These are phyloP conservation scores for Solanum megistacrolobum DNA, from an alignment of 257 asterid species.

Conservation along the genomic window DNA sequence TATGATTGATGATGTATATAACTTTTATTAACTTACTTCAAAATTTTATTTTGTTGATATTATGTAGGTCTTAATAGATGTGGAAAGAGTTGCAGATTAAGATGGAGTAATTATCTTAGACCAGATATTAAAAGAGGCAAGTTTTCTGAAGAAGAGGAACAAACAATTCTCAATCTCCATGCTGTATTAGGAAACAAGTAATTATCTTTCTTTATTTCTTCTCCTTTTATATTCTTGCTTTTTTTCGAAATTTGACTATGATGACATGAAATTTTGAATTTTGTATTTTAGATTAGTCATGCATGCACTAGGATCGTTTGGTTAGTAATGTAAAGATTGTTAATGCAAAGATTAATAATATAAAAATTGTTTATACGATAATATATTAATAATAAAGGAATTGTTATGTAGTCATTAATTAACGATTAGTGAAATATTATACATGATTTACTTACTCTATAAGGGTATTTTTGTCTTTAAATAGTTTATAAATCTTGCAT, in stretches of 20 bases:
- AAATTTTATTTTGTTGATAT: neutral
- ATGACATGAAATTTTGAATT: neutral
- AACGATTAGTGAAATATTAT: neutral
- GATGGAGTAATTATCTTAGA: slow-evolving; percentile 3
- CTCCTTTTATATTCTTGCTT: neutral
- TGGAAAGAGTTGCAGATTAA: slow-evolving; percentile 35
- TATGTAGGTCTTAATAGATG: slow-evolving; percentile 48
- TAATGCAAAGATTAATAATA: too few relatives aligned
- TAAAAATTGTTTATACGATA: too few relatives aligned
- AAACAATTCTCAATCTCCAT: slow-evolving; percentile 59
- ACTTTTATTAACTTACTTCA: neutral
- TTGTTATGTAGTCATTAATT: neutral
- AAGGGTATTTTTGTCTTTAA: neutral
- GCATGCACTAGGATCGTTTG: neutral
- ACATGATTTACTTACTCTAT: neutral
- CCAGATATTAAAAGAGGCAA: slow-evolving; percentile 14
- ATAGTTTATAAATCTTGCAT: neutral
- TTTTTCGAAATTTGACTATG: neutral
- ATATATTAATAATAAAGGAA: neutral
- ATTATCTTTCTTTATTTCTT: neutral
- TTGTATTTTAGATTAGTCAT: neutral
- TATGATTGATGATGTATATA: neutral
- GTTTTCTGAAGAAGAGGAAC: slow-evolving; percentile 57
- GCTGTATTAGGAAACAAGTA: slow-evolving; percentile 64
- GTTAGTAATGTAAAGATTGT: too few relatives aligned